These are phyloP conservation scores for Pterocarpus macrocarpus DNA, from an alignment of 306 rosid species.

Conservation along the genomic window DNA sequence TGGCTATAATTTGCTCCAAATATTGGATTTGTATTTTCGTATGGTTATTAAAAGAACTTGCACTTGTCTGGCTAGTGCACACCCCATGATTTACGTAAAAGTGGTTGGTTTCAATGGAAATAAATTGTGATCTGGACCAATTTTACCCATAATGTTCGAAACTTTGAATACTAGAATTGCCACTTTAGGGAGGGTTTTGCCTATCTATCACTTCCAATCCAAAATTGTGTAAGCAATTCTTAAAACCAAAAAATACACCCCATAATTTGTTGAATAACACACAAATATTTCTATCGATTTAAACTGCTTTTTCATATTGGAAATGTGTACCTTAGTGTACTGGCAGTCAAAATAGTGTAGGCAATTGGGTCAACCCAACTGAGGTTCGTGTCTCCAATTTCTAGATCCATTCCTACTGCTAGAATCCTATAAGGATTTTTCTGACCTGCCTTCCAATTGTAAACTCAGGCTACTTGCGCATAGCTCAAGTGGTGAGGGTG, in stretches of 20 bases:
- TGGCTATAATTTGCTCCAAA: background rate
- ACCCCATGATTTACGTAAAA: too few relatives aligned
- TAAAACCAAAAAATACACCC: too few relatives aligned
- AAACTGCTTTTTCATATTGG: background rate
- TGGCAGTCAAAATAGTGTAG: conserved; percentile 23
- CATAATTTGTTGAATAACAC: background rate
- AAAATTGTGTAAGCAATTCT: too few relatives aligned
- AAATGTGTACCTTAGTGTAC: background rate
- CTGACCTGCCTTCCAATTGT: too few relatives aligned
- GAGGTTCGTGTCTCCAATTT: conserved; percentile 12
- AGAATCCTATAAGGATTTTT: background rate
- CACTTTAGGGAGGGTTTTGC: too few relatives aligned
- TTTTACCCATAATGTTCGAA: too few relatives aligned
- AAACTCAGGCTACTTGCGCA: too few relatives aligned
- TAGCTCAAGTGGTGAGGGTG: background rate
- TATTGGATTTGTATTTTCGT: background rate
- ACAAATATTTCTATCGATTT: background rate
- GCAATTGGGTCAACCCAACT: background rate
- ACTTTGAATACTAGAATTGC: too few relatives aligned
- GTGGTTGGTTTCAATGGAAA: too few relatives aligned
- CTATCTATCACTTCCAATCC: too few relatives aligned
- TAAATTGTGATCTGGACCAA: too few relatives aligned
- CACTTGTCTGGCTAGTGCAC: background rate
- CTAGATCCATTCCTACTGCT: background rate
- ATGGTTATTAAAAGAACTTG: background rate